Percentiles rank a stretch among this genome's conserved stretches.
Evolutionary conservation across 2,329 filamentous ascomycete species (phyloP).

Genomic region (Emydomyces testavorans): DNA sequence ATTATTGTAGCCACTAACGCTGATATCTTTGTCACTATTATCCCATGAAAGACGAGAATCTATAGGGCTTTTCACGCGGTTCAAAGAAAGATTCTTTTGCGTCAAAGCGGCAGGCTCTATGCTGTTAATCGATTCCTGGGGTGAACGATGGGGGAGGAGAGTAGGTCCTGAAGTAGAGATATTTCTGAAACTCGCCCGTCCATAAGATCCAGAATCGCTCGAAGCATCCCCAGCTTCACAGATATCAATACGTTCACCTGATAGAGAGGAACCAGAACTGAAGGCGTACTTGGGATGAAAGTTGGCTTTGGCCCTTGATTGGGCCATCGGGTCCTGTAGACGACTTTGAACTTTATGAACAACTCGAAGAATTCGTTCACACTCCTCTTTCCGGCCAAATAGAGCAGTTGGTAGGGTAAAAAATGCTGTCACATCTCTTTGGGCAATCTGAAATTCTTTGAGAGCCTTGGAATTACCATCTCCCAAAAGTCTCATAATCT

Average conservation of each 20-base stretch:
- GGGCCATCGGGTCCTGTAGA: conserved; percentile 38
- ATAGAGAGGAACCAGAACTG: conserved; percentile 44
- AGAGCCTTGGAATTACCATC: conserved; percentile 63
- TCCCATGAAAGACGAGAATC: conserved; percentile 30
- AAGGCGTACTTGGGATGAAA: conserved; percentile 37
- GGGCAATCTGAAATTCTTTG: conserved; percentile 61
- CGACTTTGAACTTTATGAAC: conserved; percentile 65
- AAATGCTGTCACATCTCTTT: conserved; percentile 82
- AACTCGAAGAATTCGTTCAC: conserved; percentile 56
- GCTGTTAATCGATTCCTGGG: conserved; percentile 28
- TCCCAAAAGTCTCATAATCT: conserved; percentile 61
- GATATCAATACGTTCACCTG: conserved; percentile 40
- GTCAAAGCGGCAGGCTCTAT: conserved; percentile 28
- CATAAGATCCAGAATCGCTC: conserved; percentile 42
- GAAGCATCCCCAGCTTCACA: conserved; percentile 43
- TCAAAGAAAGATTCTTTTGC: conserved; percentile 21
- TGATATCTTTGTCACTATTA: conserved; percentile 29
- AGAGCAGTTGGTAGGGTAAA: conserved; percentile 74
- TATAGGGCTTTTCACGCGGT: conserved; percentile 28
- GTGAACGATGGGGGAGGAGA: conserved; percentile 21
- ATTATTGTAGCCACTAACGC: background rate
- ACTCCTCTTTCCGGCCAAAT: conserved; percentile 67
- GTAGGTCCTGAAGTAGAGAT: conserved; percentile 19
- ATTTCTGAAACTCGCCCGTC: conserved; percentile 27
- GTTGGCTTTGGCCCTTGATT: conserved; percentile 23